phyloP scores from a whole-genome alignment of 805 yeast genomes.

The Lipomyces sp. region DNA sequence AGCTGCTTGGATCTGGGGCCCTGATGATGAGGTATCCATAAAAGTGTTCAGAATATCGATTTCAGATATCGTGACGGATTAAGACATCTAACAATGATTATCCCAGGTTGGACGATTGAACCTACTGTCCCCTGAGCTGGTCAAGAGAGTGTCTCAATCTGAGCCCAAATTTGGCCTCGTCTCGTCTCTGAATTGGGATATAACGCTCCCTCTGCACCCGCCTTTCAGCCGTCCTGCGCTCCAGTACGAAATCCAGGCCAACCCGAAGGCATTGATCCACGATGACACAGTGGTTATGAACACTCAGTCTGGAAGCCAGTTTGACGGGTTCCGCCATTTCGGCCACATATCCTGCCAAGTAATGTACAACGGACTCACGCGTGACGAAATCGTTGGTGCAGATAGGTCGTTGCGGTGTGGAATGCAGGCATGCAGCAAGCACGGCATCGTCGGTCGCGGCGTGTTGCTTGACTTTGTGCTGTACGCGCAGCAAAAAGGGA shows the following conservation, averaged over 20 bases:
- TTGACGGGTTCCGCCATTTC: constrained; percentile 45
- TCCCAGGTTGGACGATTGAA: constrained; percentile 38
- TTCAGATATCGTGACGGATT: background rate
- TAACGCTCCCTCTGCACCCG: constrained; percentile 38
- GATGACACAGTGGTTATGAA: constrained; percentile 43
- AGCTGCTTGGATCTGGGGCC: constrained; percentile 42
- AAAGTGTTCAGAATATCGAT: too few relatives aligned
- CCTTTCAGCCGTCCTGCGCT: constrained; percentile 40
- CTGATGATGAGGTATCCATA: constrained; percentile 36
- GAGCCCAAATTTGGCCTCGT: constrained; percentile 34
- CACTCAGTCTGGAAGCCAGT: constrained; percentile 44
- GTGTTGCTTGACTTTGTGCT: constrained; percentile 45
- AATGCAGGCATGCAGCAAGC: constrained; percentile 35
- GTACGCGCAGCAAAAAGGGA: constrained; percentile 43
- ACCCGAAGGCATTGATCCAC: constrained; percentile 31
- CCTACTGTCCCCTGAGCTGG: constrained; percentile 38
- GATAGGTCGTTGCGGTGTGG: constrained; percentile 33
- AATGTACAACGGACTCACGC: constrained; percentile 39
- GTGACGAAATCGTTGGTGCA: constrained; percentile 37
- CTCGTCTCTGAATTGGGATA: constrained; percentile 39
- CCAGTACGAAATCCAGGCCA: constrained; percentile 18
- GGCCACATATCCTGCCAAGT: constrained; percentile 39
- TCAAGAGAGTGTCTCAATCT: constrained; percentile 24
- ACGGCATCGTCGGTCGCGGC: constrained; percentile 47
- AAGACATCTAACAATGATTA: background rate